Evolutionary conservation across 257 asterid species (phyloP).

Genomic region (Primulina huaijiensis): DNA sequence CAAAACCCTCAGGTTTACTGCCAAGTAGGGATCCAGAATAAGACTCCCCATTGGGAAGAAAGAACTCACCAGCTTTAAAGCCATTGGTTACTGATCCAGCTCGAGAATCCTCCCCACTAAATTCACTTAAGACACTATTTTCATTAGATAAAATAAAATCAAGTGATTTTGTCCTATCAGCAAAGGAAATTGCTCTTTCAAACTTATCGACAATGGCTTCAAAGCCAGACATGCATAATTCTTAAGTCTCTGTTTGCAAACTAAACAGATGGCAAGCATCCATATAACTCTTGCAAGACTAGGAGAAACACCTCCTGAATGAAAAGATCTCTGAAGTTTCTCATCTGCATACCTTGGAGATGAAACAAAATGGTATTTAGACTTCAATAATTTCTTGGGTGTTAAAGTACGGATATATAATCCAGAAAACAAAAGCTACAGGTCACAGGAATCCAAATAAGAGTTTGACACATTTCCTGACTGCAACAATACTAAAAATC

Average conservation of each 20-base stretch:
- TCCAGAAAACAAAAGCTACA: not conserved
- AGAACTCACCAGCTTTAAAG: conserved; percentile 47
- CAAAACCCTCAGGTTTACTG: conserved; percentile 71
- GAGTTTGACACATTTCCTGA: not conserved
- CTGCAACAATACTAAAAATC: not conserved
- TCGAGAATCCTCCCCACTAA: conserved; percentile 52
- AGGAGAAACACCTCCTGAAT: conserved; percentile 17
- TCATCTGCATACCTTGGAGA: conserved; percentile 24
- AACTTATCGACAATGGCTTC: conserved; percentile 54
- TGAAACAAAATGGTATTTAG: conserved; percentile 6
- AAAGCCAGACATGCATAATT: conserved; percentile 93
- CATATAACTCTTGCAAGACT: conserved; percentile 31
- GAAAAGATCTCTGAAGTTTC: conserved; percentile 10
- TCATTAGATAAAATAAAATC: conserved; percentile 38
- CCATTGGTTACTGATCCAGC: conserved; percentile 43
- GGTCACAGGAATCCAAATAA: not conserved
- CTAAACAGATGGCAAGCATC: conserved; percentile 27
- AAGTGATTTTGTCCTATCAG: conserved; percentile 59
- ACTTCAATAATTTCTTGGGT: not conserved
- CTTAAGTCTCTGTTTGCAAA: conserved; percentile 37
- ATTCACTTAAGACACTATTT: conserved; percentile 28
- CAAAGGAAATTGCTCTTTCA: conserved; percentile 51
- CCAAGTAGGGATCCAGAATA: conserved; percentile 67
- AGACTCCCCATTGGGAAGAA: conserved; percentile 54
- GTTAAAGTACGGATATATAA: conserved; percentile 2